Conservation (phyloP, 139 green algal species). For the Chlorella sp. region DNA sequence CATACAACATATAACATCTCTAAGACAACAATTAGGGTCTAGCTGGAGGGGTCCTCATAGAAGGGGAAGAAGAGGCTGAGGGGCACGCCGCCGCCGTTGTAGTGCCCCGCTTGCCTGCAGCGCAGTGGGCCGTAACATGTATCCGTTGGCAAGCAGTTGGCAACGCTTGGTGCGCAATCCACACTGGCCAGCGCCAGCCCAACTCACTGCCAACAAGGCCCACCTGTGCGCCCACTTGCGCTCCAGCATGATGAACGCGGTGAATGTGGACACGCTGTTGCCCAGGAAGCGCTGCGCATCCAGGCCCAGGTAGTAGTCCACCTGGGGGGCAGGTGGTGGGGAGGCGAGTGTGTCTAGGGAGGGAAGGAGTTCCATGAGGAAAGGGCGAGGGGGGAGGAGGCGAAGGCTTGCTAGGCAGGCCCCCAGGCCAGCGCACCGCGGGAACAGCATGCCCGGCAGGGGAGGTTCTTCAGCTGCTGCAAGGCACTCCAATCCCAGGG, state of each 20-base stretch:
- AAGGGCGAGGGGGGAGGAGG: too few species aligned
- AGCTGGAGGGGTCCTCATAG: not conserved
- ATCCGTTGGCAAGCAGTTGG: not conserved
- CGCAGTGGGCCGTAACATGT: too few species aligned
- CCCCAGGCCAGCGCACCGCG: too few species aligned
- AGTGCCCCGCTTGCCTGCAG: slow-evolving; percentile 9
- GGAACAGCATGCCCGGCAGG: too few species aligned
- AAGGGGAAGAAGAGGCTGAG: slow-evolving; percentile 8
- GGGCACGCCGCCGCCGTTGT: slow-evolving; percentile 14
- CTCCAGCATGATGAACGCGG: slow-evolving; percentile 29
- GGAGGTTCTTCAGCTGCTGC: too few species aligned
- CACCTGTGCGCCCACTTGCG: slow-evolving; percentile 7
- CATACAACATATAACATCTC: too few species aligned
- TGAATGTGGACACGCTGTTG: slow-evolving; percentile 37
- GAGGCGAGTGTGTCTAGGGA: too few species aligned
- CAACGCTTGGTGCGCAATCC: not conserved
- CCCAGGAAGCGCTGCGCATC: slow-evolving; percentile 23
- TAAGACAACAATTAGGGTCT: too few species aligned
- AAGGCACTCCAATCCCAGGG: too few species aligned
- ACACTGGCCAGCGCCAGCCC: not conserved
- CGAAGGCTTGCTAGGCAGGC: too few species aligned
- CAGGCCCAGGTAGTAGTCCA: slow-evolving; percentile 28
- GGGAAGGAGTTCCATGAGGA: too few species aligned
- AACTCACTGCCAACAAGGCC: not conserved
- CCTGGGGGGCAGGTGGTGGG: not conserved